A percentile compares a stretch with the other conserved stretches of the same genome.
phyloP scores from a whole-genome alignment of 208 protist species.

The Leishmania martiniquensis region DNA sequence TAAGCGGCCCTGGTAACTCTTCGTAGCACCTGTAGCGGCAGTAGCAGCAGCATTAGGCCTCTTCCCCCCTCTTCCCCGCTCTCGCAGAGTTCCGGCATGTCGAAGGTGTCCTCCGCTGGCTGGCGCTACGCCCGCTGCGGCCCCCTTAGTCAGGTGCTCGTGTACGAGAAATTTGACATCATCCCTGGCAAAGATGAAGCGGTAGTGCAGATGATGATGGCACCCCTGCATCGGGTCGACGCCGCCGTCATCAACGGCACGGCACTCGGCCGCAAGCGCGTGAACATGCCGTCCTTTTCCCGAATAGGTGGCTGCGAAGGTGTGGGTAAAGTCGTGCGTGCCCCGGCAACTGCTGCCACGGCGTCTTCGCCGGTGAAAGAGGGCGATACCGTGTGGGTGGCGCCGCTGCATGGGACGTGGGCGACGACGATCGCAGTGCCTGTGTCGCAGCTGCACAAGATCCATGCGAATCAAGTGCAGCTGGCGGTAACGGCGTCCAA shows the following conservation, averaged over 20 bases:
- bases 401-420: conserved; percentile 72
- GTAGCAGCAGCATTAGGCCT: too few relatives aligned
- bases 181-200: conserved; percentile 48
- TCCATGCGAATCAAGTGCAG: conserved; percentile 48
- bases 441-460: conserved; percentile 48
- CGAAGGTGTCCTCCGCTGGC: conserved; percentile 58
- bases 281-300: conserved; percentile 40
- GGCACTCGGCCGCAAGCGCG: conserved; percentile 53
- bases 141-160: conserved; percentile 53
- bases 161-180: conserved; percentile 59
- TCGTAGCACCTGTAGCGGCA: not conserved
- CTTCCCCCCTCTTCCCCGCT: not conserved
- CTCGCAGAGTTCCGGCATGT: conserved; percentile 24
- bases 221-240: conserved; percentile 69
- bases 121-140: conserved; percentile 76
- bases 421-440: conserved; percentile 55
- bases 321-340: conserved; percentile 54
- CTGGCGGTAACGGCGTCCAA: conserved; percentile 73
- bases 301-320: conserved; percentile 72
- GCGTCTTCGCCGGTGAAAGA: conserved; percentile 45
- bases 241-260: conserved; percentile 76
- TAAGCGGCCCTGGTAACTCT: not conserved
- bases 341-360: conserved; percentile 8
- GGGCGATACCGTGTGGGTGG: conserved; percentile 79
- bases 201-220: conserved; percentile 62